Evolutionary conservation across 2,329 filamentous ascomycete genomes (phyloP).

Genomic region (Rhynchosporium secalis): DNA sequence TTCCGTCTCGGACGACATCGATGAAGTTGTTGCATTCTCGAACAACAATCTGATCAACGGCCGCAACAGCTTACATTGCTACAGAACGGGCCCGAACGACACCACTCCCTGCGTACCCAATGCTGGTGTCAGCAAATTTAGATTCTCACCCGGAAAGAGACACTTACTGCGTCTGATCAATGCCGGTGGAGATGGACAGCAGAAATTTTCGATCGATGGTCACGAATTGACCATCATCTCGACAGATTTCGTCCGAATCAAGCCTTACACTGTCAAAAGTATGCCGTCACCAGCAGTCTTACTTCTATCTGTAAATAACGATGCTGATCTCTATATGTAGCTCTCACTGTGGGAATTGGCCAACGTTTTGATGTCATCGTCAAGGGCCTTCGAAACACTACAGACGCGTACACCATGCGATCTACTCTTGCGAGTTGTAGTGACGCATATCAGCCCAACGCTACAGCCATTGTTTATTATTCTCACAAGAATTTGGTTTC

Average conservation of each 20-base stretch:
- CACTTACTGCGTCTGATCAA: conserved; percentile 53
- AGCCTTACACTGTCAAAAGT: conserved; percentile 24
- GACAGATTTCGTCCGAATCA: conserved; percentile 62
- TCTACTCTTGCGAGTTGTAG: conserved; percentile 52
- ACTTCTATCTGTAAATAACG: conserved; percentile 53
- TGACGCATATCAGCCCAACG: conserved; percentile 49
- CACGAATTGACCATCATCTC: conserved; percentile 62
- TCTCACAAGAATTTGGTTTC: conserved; percentile 52
- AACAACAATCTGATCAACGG: conserved; percentile 41
- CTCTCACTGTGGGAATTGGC: conserved; percentile 60
- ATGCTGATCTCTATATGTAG: conserved; percentile 46
- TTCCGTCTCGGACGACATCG: too few relatives aligned
- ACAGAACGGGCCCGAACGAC: conserved; percentile 28
- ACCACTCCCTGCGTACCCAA: conserved; percentile 28
- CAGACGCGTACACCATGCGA: conserved; percentile 55
- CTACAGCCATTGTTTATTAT: conserved; percentile 66
- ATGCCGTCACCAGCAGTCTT: conserved; percentile 9
- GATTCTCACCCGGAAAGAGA: conserved; percentile 45
- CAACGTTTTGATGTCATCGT: conserved; percentile 50
- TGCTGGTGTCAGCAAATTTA: conserved; percentile 40
- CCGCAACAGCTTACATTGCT: conserved; percentile 37
- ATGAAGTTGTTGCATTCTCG: conserved; percentile 25
- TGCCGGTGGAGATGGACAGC: conserved; percentile 46
- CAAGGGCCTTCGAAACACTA: conserved; percentile 46
- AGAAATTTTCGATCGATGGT: conserved; percentile 51